These are phyloP conservation scores for Antarctomyces pellizariae DNA, from an alignment of 495 filamentous ascomycete species.

Conservation along the genomic window DNA sequence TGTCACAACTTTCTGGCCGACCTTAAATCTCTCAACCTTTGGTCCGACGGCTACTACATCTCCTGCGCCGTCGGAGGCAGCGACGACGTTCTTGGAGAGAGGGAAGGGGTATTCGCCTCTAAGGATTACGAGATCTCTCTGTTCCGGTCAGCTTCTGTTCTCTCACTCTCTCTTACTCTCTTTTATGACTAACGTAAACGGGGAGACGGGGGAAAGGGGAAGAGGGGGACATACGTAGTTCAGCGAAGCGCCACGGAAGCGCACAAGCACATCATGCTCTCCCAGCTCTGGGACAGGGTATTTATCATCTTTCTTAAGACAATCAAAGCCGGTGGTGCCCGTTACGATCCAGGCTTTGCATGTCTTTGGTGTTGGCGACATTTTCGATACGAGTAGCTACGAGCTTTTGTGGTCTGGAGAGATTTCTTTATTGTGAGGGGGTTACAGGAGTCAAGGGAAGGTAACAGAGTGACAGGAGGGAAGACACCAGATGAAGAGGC, in stretches of 20 bases:
- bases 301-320: slow-evolving; percentile 8
- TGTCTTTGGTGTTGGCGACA: slow-evolving; percentile 8
- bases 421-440: too few relatives aligned
- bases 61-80: slow-evolving; percentile 59
- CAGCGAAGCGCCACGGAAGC: slow-evolving; percentile 48
- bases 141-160: too few relatives aligned
- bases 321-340: slow-evolving; percentile 10
- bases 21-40: slow-evolving; percentile 35
- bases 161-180: too few relatives aligned
- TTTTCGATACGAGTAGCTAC: too few relatives aligned
- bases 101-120: slow-evolving; percentile 49
- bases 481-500: too few relatives aligned
- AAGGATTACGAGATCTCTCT: too few relatives aligned
- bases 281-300: slow-evolving; percentile 29
- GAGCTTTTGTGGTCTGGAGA: too few relatives aligned
- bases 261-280: slow-evolving; percentile 36
- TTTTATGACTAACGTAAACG: too few relatives aligned
- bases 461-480: too few relatives aligned
- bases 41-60: slow-evolving; percentile 43
- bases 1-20: slow-evolving; percentile 47
- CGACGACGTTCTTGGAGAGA: slow-evolving; percentile 30
- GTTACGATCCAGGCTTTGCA: slow-evolving; percentile 8
- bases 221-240: slow-evolving; percentile 33
- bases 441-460: too few relatives aligned
- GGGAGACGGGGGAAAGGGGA: neutral